Percentiles rank a stretch among this genome's conserved stretches.
Conservation (phyloP, 1,284 basidiomycete genomes). For the Rhodotorula sp. region DNA sequence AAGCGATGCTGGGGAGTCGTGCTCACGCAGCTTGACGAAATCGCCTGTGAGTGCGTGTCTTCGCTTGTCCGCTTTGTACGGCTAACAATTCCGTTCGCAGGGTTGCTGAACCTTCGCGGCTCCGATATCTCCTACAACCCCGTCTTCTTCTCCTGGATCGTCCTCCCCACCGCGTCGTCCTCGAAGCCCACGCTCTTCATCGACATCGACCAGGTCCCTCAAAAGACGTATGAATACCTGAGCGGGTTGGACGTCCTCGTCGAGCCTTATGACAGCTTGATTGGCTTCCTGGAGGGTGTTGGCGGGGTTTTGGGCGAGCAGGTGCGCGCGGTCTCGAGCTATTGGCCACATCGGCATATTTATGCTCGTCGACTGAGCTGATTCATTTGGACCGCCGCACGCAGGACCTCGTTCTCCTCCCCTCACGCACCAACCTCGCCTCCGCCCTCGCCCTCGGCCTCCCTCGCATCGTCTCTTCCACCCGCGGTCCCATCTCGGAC, state of each 20-base stretch:
- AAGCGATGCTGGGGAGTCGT: constrained; percentile 54
- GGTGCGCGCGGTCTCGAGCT: constrained; percentile 1
- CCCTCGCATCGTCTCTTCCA: constrained; percentile 62
- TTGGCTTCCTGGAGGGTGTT: constrained; percentile 58
- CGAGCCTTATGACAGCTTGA: constrained; percentile 68
- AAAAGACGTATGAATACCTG: constrained; percentile 62
- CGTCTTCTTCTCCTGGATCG: constrained; percentile 91
- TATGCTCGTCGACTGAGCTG: background rate
- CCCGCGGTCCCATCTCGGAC: constrained; percentile 72
- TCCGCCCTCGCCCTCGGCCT: constrained; percentile 76
- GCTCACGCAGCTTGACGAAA: constrained; percentile 77
- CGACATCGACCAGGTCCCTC: constrained; percentile 63
- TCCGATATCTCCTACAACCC: constrained; percentile 82
- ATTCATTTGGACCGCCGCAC: too few species aligned
- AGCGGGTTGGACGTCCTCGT: constrained; percentile 62
- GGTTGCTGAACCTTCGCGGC: constrained; percentile 92
- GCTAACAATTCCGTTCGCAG: constrained; percentile 29
- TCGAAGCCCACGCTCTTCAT: constrained; percentile 63
- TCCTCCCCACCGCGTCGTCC: constrained; percentile 67
- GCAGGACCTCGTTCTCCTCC: constrained; percentile 50
- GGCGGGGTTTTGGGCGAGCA: constrained; percentile 51
- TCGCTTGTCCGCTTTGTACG: constrained; percentile 58
- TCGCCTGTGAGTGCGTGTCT: constrained; percentile 21
- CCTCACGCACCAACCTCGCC: constrained; percentile 66
- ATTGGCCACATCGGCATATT: background rate